phyloP scores from a whole-genome alignment of 805 yeast species.

The Groenewaldozyma tartarivorans region DNA sequence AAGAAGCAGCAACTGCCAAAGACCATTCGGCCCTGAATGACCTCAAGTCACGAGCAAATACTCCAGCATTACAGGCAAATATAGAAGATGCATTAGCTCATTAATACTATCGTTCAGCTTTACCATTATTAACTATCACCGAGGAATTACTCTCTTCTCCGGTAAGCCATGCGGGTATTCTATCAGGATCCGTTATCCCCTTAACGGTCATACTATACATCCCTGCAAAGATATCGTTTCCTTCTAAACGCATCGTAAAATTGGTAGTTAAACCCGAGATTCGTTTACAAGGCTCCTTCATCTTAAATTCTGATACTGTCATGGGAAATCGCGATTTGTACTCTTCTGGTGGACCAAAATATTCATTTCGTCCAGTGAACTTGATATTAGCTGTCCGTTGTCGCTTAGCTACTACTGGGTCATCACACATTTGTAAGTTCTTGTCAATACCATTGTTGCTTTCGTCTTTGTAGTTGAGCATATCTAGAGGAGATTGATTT shows the following conservation, averaged over 20 bases:
- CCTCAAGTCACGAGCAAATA: slow-evolving; percentile 13
- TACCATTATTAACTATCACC: slow-evolving; percentile 38
- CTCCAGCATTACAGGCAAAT: slow-evolving; percentile 10
- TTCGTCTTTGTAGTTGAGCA: slow-evolving; percentile 17
- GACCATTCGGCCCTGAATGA: slow-evolving; percentile 16
- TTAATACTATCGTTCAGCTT: neutral
- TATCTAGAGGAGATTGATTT: slow-evolving; percentile 55
- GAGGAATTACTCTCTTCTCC: slow-evolving; percentile 57
- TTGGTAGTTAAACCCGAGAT: neutral
- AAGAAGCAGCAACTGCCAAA: slow-evolving; percentile 23
- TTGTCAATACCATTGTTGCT: slow-evolving; percentile 3
- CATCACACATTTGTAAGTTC: slow-evolving; percentile 4
- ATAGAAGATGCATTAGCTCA: slow-evolving; percentile 9
- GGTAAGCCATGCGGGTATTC: slow-evolving; percentile 65
- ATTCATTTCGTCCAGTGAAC: slow-evolving; percentile 44
- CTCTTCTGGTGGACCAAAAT: neutral
- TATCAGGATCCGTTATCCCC: slow-evolving; percentile 42
- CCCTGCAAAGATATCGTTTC: slow-evolving; percentile 72
- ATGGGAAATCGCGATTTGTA: slow-evolving; percentile 11
- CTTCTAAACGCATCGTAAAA: slow-evolving; percentile 35
- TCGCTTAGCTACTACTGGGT: slow-evolving; percentile 17
- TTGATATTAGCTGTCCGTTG: slow-evolving; percentile 41
- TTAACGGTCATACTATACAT: slow-evolving; percentile 53
- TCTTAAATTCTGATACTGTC: slow-evolving; percentile 10
- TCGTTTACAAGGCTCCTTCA: slow-evolving; percentile 3